A percentile compares a stretch with the other conserved stretches of the same genome.
Conservation (phyloP, 305 asterid genomes). For the Solanum aculeatissimum region DNA sequence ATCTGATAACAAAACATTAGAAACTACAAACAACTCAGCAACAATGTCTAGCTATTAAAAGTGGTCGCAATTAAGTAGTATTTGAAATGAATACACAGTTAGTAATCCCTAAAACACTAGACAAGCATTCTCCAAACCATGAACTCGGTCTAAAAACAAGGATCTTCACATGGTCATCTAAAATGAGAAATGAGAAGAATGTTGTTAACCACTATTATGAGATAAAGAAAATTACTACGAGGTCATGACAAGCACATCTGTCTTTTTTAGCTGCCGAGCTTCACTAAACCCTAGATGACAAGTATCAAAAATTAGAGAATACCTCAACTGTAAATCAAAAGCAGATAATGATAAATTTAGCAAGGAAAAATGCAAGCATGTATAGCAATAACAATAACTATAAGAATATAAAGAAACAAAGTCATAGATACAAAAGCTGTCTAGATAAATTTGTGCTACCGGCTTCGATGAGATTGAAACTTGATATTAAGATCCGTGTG, state of each 20-base stretch:
- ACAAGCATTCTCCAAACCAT: neutral
- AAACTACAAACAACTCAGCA: neutral
- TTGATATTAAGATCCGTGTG: slow-evolving; percentile 79
- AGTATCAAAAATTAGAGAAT: slow-evolving; percentile 38
- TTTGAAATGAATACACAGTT: neutral
- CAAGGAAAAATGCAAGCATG: neutral
- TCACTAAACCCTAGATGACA: slow-evolving; percentile 67
- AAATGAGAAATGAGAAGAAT: neutral
- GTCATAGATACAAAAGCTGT: neutral
- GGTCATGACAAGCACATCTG: slow-evolving; percentile 53
- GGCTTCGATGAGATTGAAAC: slow-evolving; percentile 87
- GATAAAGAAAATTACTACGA: slow-evolving; percentile 50
- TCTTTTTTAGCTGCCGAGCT: slow-evolving; percentile 57
- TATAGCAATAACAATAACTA: neutral
- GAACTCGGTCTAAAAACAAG: neutral
- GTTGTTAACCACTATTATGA: slow-evolving; percentile 11
- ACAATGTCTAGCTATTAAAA: neutral
- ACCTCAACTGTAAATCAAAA: slow-evolving; percentile 8
- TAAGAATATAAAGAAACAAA: neutral
- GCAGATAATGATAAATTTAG: neutral
- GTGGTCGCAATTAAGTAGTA: neutral
- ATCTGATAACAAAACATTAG: neutral
- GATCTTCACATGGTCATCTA: neutral
- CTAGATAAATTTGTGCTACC: slow-evolving; percentile 27
- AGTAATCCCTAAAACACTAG: neutral